A percentile compares a stretch with the other conserved stretches of the same genome.
These are phyloP conservation scores for Metarhizium brunneum DNA, from an alignment of 2,329 filamentous ascomycete genomes.

Conservation along the genomic window DNA sequence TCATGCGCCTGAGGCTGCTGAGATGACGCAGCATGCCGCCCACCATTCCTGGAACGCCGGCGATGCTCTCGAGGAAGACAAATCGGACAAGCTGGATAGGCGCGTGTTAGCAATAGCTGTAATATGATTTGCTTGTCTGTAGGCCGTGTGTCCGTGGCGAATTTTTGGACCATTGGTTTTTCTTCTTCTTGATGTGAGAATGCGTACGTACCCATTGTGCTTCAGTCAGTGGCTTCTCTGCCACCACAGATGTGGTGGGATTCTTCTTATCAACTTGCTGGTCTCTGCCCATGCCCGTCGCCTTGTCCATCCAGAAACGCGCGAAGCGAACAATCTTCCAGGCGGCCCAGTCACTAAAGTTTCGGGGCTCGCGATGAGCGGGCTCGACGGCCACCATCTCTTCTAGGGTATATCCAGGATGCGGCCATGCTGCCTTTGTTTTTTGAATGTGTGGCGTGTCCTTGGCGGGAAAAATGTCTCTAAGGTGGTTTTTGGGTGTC, in stretches of 20 bases:
- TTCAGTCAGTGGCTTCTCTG: conserved; percentile 61
- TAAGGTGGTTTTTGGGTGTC: conserved; percentile 34
- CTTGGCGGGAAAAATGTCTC: conserved; percentile 54
- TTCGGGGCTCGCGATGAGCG: conserved; percentile 66
- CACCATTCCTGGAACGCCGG: conserved; percentile 94
- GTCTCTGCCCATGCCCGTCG: conserved; percentile 62
- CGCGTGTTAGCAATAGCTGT: conserved; percentile 3
- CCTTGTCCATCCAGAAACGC: conserved; percentile 72
- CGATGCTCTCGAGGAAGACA: conserved; percentile 89
- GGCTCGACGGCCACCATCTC: conserved; percentile 69
- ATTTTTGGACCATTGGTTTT: background rate
- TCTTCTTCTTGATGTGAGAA: background rate
- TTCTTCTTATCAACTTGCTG: conserved; percentile 55
- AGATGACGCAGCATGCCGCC: conserved; percentile 90
- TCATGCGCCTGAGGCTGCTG: conserved; percentile 72
- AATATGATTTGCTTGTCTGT: background rate
- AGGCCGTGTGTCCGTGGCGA: background rate
- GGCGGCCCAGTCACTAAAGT: conserved; percentile 68
- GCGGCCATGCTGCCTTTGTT: conserved; percentile 59
- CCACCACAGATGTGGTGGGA: conserved; percentile 44
- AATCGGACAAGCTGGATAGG: conserved; percentile 58
- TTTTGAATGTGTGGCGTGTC: conserved; percentile 52
- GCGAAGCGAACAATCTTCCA: conserved; percentile 67
- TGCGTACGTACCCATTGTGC: conserved; percentile 59
- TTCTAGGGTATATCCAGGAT: conserved; percentile 64